phyloP scores from a whole-genome alignment of 805 yeast species.

The Metschnikowia cerradonensis region DNA sequence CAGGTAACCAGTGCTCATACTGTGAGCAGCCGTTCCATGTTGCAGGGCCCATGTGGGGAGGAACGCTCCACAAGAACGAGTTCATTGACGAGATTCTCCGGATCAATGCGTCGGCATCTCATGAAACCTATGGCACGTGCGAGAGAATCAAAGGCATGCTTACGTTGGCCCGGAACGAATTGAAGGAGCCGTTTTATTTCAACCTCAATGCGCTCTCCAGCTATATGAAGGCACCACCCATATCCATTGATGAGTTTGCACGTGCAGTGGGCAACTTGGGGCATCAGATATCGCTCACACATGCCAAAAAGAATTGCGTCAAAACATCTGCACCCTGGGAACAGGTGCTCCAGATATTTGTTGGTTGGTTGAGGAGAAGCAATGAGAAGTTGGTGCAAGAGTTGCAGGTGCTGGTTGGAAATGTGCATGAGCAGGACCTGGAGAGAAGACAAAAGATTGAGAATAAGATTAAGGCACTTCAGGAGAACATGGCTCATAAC shows the following conservation, averaged over 20 bases:
- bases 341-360: constrained; percentile 67
- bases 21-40: constrained; percentile 72
- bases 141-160: constrained; percentile 91
- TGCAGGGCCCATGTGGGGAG: constrained; percentile 98
- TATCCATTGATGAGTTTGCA: constrained; percentile 65
- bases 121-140: constrained; percentile 66
- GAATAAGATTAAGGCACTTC: constrained; percentile 21
- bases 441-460: constrained; percentile 12
- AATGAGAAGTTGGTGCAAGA: constrained; percentile 28
- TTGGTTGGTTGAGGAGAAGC: constrained; percentile 48
- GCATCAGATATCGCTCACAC: constrained; percentile 78
- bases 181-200: constrained; percentile 71
- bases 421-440: constrained; percentile 9
- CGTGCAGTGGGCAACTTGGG: constrained; percentile 86
- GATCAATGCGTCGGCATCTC: constrained; percentile 48
- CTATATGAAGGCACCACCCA: constrained; percentile 75
- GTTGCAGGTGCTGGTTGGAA: constrained; percentile 11
- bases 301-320: constrained; percentile 78
- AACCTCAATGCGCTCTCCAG: constrained; percentile 74
- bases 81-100: constrained; percentile 64
- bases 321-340: constrained; percentile 91
- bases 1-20: constrained; percentile 58
- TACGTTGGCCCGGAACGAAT: constrained; percentile 73
- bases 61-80: constrained; percentile 62
- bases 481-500: constrained; percentile 31